Evolutionary conservation across 2,329 filamentous ascomycete species (phyloP).

Genomic region (Leptographium lundbergii): DNA sequence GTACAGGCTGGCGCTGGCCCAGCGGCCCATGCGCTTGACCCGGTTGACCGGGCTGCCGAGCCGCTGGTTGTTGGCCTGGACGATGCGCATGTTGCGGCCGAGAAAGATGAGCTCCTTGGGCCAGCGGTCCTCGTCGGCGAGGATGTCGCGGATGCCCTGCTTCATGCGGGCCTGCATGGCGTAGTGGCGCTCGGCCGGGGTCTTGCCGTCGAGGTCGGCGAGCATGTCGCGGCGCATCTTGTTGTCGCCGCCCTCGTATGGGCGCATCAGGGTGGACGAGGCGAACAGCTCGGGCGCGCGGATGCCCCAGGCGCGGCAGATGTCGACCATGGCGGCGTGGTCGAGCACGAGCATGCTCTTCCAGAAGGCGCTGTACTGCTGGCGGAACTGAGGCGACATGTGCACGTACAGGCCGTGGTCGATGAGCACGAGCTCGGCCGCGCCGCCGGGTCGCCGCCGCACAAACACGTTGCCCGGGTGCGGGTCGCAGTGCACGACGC

Average conservation of each 20-base stretch:
- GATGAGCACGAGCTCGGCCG: conserved; percentile 83
- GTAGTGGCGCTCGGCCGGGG: conserved; percentile 62
- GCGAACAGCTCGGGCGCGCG: conserved; percentile 85
- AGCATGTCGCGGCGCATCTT: conserved; percentile 53
- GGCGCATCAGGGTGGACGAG: conserved; percentile 75
- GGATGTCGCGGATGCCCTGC: conserved; percentile 51
- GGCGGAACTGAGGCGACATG: conserved; percentile 72
- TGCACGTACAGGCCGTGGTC: conserved; percentile 95
- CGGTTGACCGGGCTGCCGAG: conserved; percentile 82
- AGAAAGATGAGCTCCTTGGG: conserved; percentile 88
- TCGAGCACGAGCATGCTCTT: conserved; percentile 89
- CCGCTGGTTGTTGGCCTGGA: conserved; percentile 87
- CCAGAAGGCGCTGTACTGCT: conserved; percentile 85
- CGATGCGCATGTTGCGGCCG: conserved; percentile 80
- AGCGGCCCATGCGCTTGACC: conserved; percentile 84
- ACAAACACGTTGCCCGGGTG: conserved; percentile 98
- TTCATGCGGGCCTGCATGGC: conserved; percentile 82
- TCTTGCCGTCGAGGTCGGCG: conserved; percentile 45
- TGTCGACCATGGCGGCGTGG: conserved; percentile 60
- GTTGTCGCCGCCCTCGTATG: conserved; percentile 75
- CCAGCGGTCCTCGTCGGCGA: conserved; percentile 78
- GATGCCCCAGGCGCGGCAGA: conserved; percentile 76
- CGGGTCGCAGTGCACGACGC: conserved; percentile 88
- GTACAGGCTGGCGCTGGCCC: conserved; percentile 76
- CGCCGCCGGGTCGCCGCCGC: conserved; percentile 68